Evolutionary conservation across 768 basidiomycete species (phyloP).

Genomic region (Mrakia frigida): DNA sequence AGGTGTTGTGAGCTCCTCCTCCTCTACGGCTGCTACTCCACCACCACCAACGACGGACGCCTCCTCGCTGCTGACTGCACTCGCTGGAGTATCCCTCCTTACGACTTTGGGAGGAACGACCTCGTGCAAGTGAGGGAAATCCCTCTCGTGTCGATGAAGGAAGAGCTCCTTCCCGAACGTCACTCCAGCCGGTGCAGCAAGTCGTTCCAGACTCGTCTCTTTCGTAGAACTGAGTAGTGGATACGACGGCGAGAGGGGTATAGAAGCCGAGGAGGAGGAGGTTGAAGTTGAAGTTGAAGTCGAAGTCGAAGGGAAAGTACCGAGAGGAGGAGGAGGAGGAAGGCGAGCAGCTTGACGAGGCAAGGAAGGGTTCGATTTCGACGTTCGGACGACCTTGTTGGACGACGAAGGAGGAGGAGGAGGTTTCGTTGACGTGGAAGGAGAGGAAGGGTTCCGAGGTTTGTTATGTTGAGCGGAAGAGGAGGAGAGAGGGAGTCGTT

Average conservation of each 20-base stretch:
- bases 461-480: slow-evolving; percentile 8
- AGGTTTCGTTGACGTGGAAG: not conserved
- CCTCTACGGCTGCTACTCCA: not conserved
- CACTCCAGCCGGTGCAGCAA: not conserved
- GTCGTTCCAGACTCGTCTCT: not conserved
- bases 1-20: not conserved
- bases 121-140: slow-evolving; percentile 27
- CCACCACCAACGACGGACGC: not conserved
- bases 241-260: slow-evolving; percentile 22
- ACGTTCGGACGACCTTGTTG: slow-evolving; percentile 15
- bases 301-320: not conserved
- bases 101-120: not conserved
- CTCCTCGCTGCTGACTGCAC: not conserved
- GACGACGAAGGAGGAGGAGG: no score
- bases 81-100: slow-evolving; percentile 6
- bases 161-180: slow-evolving; percentile 26
- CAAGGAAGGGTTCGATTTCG: not conserved
- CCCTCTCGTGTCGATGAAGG: slow-evolving; percentile 18
- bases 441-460: not conserved
- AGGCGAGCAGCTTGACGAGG: slow-evolving; percentile 1
- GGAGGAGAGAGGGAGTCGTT: slow-evolving; percentile 22
- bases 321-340: not conserved
- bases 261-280: not conserved
- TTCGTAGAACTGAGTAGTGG: not conserved
- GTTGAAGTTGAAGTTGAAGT: not conserved